Percentiles rank a stretch among this genome's conserved stretches.
phyloP scores from a whole-genome alignment of 2,329 filamentous ascomycete species.

The Phoma herbarum region DNA sequence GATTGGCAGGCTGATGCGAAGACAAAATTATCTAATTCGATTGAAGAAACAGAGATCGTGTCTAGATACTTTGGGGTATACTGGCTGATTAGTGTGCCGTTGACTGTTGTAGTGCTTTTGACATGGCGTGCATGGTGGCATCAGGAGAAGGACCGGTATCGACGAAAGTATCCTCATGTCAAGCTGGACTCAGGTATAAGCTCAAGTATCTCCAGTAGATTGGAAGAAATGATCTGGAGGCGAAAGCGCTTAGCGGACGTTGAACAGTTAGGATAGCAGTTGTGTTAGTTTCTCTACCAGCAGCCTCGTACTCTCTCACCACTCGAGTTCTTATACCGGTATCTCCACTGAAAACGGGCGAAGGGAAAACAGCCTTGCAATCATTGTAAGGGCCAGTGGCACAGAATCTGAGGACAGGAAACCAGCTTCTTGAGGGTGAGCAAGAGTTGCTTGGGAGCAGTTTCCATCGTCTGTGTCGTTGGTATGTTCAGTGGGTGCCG shows the following conservation, averaged over 20 bases:
- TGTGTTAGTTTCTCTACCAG: too few species aligned
- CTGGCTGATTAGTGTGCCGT: too few species aligned
- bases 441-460: too few species aligned
- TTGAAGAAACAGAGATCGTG: background rate
- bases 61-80: background rate
- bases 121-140: conserved; percentile 1
- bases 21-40: background rate
- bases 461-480: too few species aligned
- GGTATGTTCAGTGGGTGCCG: too few species aligned
- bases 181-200: background rate
- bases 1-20: background rate
- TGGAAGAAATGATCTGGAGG: background rate
- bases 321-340: too few species aligned
- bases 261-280: background rate
- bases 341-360: too few species aligned
- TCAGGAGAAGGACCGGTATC: background rate
- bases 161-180: background rate
- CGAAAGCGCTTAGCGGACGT: background rate
- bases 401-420: too few species aligned
- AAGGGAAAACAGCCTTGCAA: too few species aligned
- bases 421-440: too few species aligned
- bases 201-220: background rate
- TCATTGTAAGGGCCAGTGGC: too few species aligned
- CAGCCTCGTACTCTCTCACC: too few species aligned
- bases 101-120: background rate